phyloP scores from a whole-genome alignment of 106 monocot genomes.

The Alisma plantagoaquatica region DNA sequence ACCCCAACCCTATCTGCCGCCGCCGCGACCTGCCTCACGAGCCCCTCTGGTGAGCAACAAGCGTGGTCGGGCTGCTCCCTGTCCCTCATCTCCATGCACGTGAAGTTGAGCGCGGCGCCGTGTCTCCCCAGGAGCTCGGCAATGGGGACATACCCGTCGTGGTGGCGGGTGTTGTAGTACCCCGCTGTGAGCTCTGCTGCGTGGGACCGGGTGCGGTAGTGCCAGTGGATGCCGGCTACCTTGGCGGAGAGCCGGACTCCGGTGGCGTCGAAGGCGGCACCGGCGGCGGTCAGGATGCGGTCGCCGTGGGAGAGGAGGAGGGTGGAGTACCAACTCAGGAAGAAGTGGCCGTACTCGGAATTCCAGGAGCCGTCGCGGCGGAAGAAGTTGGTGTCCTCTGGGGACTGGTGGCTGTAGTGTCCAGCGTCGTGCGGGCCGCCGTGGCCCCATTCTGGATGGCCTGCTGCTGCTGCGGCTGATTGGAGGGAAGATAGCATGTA shows the following conservation, averaged over 20 bases:
- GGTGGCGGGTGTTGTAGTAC: slow-evolving; percentile 71
- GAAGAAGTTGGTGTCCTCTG: slow-evolving; percentile 80
- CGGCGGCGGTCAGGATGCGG: slow-evolving; percentile 40
- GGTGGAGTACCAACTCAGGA: slow-evolving; percentile 79
- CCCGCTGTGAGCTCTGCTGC: slow-evolving; percentile 78
- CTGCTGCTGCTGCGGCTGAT: slow-evolving; percentile 31
- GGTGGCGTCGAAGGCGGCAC: slow-evolving; percentile 38
- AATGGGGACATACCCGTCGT: slow-evolving; percentile 51
- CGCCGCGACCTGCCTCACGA: slow-evolving; percentile 48
- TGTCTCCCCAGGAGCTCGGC: slow-evolving; percentile 36
- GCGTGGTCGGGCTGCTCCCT: slow-evolving; percentile 40
- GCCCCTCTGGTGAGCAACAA: slow-evolving; percentile 38
- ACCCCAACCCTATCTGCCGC: slow-evolving; percentile 27
- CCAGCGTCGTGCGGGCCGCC: slow-evolving; percentile 64
- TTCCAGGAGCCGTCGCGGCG: slow-evolving; percentile 60
- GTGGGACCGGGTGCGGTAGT: slow-evolving; percentile 66
- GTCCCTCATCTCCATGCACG: slow-evolving; percentile 90
- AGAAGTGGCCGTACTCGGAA: slow-evolving; percentile 63
- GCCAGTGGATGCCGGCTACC: slow-evolving; percentile 89
- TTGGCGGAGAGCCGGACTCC: slow-evolving; percentile 47
- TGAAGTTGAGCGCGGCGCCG: slow-evolving; percentile 57
- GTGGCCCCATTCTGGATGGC: slow-evolving; percentile 53
- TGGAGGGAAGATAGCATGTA: slow-evolving; percentile 60
- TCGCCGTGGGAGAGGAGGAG: slow-evolving; percentile 56
- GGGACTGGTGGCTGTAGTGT: slow-evolving; percentile 66